Conservation (phyloP, 352 stramenopile species). For the Phytopythium oedochilum region DNA sequence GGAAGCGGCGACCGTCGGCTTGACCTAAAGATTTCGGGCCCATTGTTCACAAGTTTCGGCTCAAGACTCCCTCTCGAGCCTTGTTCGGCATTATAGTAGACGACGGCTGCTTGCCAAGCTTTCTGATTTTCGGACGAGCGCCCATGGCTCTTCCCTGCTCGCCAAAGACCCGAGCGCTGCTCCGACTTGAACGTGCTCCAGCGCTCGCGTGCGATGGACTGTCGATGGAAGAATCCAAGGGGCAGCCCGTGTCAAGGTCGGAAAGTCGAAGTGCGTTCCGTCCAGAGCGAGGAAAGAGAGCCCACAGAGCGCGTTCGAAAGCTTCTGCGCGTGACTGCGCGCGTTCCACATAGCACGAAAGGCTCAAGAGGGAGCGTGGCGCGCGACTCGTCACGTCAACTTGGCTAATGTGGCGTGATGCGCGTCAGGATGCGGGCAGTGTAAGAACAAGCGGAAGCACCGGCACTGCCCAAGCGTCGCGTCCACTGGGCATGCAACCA, state of each 20-base stretch:
- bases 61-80: not conserved
- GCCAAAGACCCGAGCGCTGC: not conserved
- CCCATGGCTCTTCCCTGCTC: not conserved
- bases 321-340: not conserved
- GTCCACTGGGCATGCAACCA: not conserved
- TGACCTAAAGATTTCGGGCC: not conserved
- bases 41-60: not conserved
- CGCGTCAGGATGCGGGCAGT: not conserved
- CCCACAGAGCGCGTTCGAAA: not conserved
- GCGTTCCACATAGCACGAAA: not conserved
- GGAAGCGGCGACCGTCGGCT: not conserved
- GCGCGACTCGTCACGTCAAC: not conserved
- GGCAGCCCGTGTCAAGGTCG: not conserved
- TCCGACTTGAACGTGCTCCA: not conserved
- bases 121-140: not conserved
- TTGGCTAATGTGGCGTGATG: not conserved
- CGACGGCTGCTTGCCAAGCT: not conserved
- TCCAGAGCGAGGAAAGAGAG: not conserved
- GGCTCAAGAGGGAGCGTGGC: not conserved
- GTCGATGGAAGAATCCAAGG: constrained; percentile 5
- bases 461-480: not conserved
- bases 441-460: not conserved
- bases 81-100: not conserved
- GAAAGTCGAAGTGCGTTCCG: not conserved
- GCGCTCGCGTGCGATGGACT: not conserved